Percentiles rank a stretch among this genome's conserved stretches.
These are phyloP conservation scores for Pseudocercospora vitis DNA, from an alignment of 2,329 filamentous ascomycete genomes.

Conservation along the genomic window DNA sequence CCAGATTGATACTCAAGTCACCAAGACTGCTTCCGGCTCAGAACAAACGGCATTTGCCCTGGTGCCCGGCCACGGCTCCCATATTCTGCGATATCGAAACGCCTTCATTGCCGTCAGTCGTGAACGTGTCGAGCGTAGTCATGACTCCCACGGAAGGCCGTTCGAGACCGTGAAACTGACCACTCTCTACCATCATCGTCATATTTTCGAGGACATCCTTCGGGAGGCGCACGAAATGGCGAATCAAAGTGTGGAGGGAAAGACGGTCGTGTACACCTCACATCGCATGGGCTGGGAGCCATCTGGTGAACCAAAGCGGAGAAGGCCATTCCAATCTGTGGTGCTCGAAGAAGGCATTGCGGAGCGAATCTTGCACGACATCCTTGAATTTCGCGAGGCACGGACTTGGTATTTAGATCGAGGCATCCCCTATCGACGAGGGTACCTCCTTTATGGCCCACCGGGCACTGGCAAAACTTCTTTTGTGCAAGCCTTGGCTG, in stretches of 20 bases:
- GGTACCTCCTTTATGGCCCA: slow-evolving; percentile 75
- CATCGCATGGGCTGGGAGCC: slow-evolving; percentile 80
- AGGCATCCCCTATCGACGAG: slow-evolving; percentile 89
- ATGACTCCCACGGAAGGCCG: slow-evolving; percentile 78
- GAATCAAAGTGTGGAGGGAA: slow-evolving; percentile 78
- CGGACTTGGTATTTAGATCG: slow-evolving; percentile 89
- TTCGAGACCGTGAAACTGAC: slow-evolving; percentile 94
- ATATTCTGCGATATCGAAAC: slow-evolving; percentile 81
- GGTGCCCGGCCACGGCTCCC: slow-evolving; percentile 85
- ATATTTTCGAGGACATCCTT: slow-evolving; percentile 89
- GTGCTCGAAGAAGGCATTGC: slow-evolving; percentile 81
- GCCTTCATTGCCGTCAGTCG: slow-evolving; percentile 86
- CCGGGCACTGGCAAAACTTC: slow-evolving; percentile 82
- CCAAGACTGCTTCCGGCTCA: slow-evolving; percentile 64
- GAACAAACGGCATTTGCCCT: slow-evolving; percentile 79
- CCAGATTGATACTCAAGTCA: slow-evolving; percentile 64
- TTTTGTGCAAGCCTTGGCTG: slow-evolving; percentile 92
- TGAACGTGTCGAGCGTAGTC: slow-evolving; percentile 77
- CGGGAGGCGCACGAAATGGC: slow-evolving; percentile 81
- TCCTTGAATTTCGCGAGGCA: slow-evolving; percentile 75
- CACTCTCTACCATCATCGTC: slow-evolving; percentile 82
- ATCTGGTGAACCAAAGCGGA: slow-evolving; percentile 80
- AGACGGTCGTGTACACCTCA: slow-evolving; percentile 87
- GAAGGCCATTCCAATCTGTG: slow-evolving; percentile 84
- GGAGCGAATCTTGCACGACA: slow-evolving; percentile 75